Evolutionary conservation across 768 basidiomycete species (phyloP), one percentile per base, ranked within the genome.

Genomic region (Aureoboletus auriporus): DNA sequence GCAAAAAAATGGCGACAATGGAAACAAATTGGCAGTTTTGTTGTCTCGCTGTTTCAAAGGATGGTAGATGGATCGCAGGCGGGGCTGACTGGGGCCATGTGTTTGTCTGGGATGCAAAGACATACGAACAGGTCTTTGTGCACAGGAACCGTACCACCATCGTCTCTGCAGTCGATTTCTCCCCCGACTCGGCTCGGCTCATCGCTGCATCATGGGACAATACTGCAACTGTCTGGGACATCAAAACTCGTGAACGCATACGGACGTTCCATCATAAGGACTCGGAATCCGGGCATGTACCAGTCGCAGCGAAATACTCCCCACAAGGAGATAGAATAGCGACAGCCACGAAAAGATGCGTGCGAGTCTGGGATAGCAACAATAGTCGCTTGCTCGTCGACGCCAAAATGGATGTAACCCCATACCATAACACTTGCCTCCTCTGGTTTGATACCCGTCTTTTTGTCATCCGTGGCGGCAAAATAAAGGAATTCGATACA

Each of bases 381-480:
- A 12, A 42, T 13, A 35, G 44, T 12, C 6, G 9, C 9, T 27
- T 30, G 14, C 37, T 54, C 8, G 23, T 34, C 6, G 11, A 37
- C 5, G 6, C 41, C 12, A 0, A 5, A 2, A 26, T 41, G 1
- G 0, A 26, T 10, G 33, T 44, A 10, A 7, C 20, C 9, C 10
- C 50, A 11, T 1, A 2, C 8, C 11, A 28, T 38, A 49, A 52
- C 42, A 40, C 9, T 4, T 30, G 41, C 37, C 50, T 51, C 13
- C 27, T 51, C 34, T 57, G 55, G 54, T 42, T 26, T 0, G 31
- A 44, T 1, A 26, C 46, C 5, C 14, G 36, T 5, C 28, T 55
- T 10, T 44, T 46, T 8, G 20, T 40, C 3, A 5, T 34, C 0
- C 31, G 38, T 6, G 26, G 14, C 12, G 3, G 1, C 0, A 17